These are phyloP conservation scores for Xylariomycetidae sp. DNA, from an alignment of 2,329 filamentous ascomycete genomes.

Conservation along the genomic window DNA sequence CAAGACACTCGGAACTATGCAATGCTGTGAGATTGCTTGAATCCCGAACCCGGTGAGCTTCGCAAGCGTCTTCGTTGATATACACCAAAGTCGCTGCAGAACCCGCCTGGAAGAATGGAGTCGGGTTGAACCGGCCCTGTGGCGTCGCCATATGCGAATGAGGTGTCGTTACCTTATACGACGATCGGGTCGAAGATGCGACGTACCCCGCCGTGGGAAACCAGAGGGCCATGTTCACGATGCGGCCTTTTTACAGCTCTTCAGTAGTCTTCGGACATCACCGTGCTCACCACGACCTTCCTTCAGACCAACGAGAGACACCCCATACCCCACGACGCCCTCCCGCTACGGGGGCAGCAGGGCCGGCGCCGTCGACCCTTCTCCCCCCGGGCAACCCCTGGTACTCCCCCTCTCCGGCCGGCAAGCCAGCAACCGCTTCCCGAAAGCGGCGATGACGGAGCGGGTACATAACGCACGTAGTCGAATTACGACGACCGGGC, in stretches of 20 bases:
- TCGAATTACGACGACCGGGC: slow-evolving; percentile 1
- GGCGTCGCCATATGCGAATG: not conserved
- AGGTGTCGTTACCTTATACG: not conserved
- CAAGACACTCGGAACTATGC: not conserved
- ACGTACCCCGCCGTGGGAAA: not conserved
- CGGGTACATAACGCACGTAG: not conserved
- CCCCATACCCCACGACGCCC: not conserved
- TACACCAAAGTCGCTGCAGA: too few species aligned
- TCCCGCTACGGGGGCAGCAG: not conserved
- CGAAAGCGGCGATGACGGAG: slow-evolving; percentile 6
- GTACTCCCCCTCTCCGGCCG: slow-evolving; percentile 1
- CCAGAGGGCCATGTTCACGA: not conserved
- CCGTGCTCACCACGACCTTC: not conserved
- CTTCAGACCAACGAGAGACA: too few species aligned
- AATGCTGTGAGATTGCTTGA: not conserved
- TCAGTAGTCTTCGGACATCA: not conserved
- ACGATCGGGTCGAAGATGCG: not conserved
- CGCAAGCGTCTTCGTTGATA: too few species aligned
- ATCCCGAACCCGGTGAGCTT: not conserved
- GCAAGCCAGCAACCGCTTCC: slow-evolving; percentile 4
- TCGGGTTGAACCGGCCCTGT: not conserved
- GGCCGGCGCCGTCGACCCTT: not conserved
- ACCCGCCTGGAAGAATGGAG: not conserved
- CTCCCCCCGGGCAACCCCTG: slow-evolving; percentile 2
- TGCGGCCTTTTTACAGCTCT: not conserved